These are phyloP conservation scores for Cryptosporidium sp. DNA, from an alignment of 169 alveolate genomes.

Conservation along the genomic window DNA sequence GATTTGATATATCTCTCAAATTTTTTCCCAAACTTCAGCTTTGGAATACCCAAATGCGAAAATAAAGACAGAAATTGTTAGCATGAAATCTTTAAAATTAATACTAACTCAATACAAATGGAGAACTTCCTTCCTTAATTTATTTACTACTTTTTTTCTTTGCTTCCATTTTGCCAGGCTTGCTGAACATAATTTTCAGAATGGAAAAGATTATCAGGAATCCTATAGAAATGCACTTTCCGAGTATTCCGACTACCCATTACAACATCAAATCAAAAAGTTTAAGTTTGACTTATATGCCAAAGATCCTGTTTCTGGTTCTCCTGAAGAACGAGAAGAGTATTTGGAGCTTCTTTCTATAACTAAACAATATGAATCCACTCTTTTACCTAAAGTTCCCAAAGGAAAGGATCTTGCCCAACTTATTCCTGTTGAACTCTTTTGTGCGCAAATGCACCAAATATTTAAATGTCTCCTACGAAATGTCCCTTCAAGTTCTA, in stretches of 20 bases:
- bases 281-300: conserved; percentile 1
- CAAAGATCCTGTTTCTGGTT: conserved; percentile 49
- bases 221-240: background rate
- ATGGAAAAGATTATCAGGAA: background rate
- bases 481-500: background rate
- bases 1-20: background rate
- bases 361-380: conserved; percentile 14
- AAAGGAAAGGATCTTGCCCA: conserved; percentile 12
- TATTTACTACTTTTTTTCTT: background rate
- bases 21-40: background rate
- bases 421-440: conserved; percentile 39
- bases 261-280: background rate
- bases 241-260: conserved; percentile 4
- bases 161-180: background rate
- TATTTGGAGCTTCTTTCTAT: conserved; percentile 26
- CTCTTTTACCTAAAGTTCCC: background rate
- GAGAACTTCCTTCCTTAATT: background rate
- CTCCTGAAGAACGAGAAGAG: conserved; percentile 3
- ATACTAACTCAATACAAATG: background rate
- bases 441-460: conserved; percentile 53
- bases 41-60: background rate
- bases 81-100: background rate
- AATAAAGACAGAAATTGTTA: background rate
- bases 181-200: background rate
- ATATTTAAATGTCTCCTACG: conserved; percentile 40